Evolutionary conservation across 805 yeast genomes (phyloP).

Genomic region (Nakazawaea wyomingensis): DNA sequence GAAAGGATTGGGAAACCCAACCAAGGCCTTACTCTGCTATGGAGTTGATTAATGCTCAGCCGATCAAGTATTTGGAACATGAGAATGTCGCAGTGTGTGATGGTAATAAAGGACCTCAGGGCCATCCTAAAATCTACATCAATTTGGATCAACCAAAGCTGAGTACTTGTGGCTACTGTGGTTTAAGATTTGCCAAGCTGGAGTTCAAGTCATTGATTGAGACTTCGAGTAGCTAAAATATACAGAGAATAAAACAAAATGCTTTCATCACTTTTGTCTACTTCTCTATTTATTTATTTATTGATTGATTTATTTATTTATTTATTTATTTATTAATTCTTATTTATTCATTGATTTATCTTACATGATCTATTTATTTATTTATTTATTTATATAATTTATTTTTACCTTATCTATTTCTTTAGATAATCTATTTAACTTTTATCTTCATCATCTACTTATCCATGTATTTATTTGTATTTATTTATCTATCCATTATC

Average conservation of each 20-base stretch:
- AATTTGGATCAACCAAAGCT: conserved; percentile 74
- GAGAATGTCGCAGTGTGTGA: conserved; percentile 74
- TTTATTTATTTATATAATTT: no score
- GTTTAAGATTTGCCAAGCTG: conserved; percentile 57
- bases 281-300: neutral
- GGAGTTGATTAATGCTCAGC: conserved; percentile 72
- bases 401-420: no score
- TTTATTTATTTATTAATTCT: conserved; percentile 2
- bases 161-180: conserved; percentile 78
- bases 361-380: no score
- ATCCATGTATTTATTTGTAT: no score
- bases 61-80: conserved; percentile 54
- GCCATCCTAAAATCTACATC: conserved; percentile 81
- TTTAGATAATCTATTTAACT: no score
- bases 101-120: conserved; percentile 68
- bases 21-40: conserved; percentile 84
- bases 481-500: conserved; percentile 1
- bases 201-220: conserved; percentile 40
- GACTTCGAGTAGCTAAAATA: neutral
- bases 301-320: conserved; percentile 1
- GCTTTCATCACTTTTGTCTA: no score
- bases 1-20: conserved; percentile 59
- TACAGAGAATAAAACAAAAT: no score
- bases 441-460: no score
- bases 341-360: no score